These are phyloP conservation scores for Beta corolliflora DNA, from an alignment of 179 eudicot genomes.

Conservation along the genomic window DNA sequence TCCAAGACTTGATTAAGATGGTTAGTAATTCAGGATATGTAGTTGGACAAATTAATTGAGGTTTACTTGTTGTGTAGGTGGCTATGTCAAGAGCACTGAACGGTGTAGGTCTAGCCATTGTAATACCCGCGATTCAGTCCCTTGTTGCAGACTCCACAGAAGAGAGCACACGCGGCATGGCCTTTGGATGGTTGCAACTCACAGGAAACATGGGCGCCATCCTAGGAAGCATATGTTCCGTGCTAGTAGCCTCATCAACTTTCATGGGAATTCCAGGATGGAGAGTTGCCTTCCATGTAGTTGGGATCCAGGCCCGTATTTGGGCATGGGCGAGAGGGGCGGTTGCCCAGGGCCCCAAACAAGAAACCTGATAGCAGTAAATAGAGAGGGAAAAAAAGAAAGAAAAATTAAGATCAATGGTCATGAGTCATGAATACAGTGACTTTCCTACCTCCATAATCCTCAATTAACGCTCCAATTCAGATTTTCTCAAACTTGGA, in stretches of 20 bases:
- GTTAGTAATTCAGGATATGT: no score
- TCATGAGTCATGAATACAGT: no score
- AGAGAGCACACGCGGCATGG: slow-evolving; percentile 72
- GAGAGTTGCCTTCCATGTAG: slow-evolving; percentile 82
- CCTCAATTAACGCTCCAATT: no score
- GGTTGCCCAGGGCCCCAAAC: no score
- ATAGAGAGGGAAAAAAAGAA: no score
- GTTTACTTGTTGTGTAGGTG: slow-evolving; percentile 47
- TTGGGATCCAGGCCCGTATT: no score
- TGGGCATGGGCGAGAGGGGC: no score
- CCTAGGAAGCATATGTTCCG: slow-evolving; percentile 60
- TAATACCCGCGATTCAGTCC: slow-evolving; percentile 70
- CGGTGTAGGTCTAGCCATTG: slow-evolving; percentile 79
- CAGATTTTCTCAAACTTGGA: no score
- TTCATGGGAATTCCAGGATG: slow-evolving; percentile 79
- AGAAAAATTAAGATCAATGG: no score
- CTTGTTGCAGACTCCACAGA: slow-evolving; percentile 79
- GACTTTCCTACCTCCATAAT: no score
- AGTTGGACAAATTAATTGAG: slow-evolving; percentile 12
- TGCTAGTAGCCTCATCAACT: slow-evolving; percentile 62
- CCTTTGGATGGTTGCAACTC: slow-evolving; percentile 75
- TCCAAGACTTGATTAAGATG: no score
- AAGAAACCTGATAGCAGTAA: no score
- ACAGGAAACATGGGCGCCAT: slow-evolving; percentile 67
- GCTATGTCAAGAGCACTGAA: slow-evolving; percentile 78